Percentiles rank a stretch among this genome's conserved stretches.
Conservation (phyloP, 495 filamentous ascomycete genomes). For the Beverwykella pulmonaria region DNA sequence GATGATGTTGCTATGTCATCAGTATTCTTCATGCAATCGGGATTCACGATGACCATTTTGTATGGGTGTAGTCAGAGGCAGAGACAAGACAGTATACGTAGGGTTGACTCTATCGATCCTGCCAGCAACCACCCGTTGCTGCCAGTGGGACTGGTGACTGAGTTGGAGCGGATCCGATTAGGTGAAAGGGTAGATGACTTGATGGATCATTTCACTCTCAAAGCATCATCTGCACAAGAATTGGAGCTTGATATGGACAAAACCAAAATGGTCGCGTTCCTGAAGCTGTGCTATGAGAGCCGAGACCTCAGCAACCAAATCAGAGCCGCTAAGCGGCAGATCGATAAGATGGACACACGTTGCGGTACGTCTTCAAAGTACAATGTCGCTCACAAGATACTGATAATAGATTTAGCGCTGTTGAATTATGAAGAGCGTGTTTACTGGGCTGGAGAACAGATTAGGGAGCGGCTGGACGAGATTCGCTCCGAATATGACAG, state of each 20-base stretch:
- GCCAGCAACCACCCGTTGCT: neutral
- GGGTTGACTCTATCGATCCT: neutral
- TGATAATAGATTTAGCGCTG: neutral
- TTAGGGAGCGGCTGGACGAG: neutral
- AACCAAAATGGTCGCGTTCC: neutral
- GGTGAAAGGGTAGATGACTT: neutral
- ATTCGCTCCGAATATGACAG: neutral
- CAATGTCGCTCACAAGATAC: neutral
- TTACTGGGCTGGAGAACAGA: neutral
- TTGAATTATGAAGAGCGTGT: neutral
- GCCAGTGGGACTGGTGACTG: neutral
- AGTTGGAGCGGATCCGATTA: neutral
- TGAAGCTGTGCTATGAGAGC: neutral
- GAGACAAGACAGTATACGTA: neutral
- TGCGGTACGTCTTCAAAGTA: neutral
- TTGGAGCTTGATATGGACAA: neutral
- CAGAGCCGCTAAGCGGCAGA: neutral
- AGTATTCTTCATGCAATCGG: neutral
- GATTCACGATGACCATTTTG: neutral
- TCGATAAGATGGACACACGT: neutral
- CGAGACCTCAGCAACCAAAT: neutral
- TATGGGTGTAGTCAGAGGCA: neutral
- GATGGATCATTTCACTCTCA: neutral
- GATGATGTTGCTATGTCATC: neutral
- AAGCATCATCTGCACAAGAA: neutral